phyloP scores from a whole-genome alignment of 805 yeast genomes.

The Starmerella floricola region DNA sequence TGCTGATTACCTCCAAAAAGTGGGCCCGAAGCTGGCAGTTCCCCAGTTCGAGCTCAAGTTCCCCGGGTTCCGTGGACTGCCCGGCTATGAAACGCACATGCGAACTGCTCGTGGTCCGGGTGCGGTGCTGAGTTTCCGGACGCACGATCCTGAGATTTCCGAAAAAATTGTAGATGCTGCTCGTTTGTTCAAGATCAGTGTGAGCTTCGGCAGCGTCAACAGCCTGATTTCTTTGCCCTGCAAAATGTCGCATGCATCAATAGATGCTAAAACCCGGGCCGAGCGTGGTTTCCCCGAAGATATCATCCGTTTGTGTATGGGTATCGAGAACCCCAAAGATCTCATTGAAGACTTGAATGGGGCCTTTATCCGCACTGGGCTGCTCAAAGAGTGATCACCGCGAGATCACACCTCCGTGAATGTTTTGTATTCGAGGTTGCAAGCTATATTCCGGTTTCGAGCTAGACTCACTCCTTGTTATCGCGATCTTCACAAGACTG shows the following conservation, averaged over 20 bases:
- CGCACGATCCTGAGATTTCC: constrained; percentile 56
- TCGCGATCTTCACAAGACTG: too few species aligned
- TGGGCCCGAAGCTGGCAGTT: constrained; percentile 33
- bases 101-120: constrained; percentile 76
- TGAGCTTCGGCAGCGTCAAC: constrained; percentile 88
- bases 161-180: constrained; percentile 66
- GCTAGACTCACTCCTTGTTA: too few species aligned
- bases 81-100: constrained; percentile 67
- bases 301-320: constrained; percentile 76
- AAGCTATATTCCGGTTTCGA: too few species aligned
- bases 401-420: too few species aligned
- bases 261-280: constrained; percentile 72
- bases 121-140: constrained; percentile 79
- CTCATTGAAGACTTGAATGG: constrained; percentile 65
- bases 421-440: too few species aligned
- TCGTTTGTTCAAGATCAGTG: constrained; percentile 74
- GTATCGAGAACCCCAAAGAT: constrained; percentile 75
- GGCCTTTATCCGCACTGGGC: constrained; percentile 56
- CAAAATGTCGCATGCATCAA: constrained; percentile 94
- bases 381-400: constrained; percentile 1
- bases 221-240: constrained; percentile 89
- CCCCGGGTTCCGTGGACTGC: constrained; percentile 74
- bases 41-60: constrained; percentile 54
- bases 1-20: constrained; percentile 56
- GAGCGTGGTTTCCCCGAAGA: constrained; percentile 91